Evolutionary conservation across 805 yeast genomes (phyloP).

Genomic region (Metschnikowia anglica): DNA sequence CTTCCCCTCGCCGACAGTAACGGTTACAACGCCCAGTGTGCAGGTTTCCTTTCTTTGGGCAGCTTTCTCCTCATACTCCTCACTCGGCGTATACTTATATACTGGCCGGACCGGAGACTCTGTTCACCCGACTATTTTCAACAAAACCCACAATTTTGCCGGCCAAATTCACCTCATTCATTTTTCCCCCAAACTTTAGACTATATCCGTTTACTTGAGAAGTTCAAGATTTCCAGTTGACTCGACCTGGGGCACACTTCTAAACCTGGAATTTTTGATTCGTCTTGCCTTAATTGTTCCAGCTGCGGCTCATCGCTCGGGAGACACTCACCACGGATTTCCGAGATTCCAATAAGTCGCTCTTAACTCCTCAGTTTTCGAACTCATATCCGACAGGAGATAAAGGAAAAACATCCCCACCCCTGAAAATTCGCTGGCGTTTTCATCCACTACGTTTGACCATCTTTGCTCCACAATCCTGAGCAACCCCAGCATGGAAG

Average conservation of each 20-base stretch:
- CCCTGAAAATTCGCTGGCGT: not conserved
- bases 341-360: not conserved
- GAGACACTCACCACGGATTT: not conserved
- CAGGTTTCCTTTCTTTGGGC: conserved; percentile 12
- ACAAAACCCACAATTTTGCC: not conserved
- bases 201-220: too few relatives aligned
- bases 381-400: too few relatives aligned
- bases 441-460: not conserved
- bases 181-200: too few relatives aligned
- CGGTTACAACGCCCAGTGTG: conserved; percentile 6
- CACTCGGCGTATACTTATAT: conserved; percentile 15
- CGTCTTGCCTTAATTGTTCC: not conserved
- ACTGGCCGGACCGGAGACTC: conserved; percentile 6
- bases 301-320: conserved; percentile 9
- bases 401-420: not conserved
- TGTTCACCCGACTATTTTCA: not conserved
- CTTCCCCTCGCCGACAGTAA: conserved; percentile 14
- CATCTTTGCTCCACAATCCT: not conserved
- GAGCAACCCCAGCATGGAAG: conserved; percentile 4
- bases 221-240: not conserved
- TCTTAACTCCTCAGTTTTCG: too few relatives aligned
- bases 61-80: conserved; percentile 20
- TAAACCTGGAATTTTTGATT: not conserved
- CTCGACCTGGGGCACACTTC: not conserved
- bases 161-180: not conserved